These are phyloP conservation scores for Elsinoe batatas DNA, from an alignment of 2,329 filamentous ascomycete species.

Conservation along the genomic window DNA sequence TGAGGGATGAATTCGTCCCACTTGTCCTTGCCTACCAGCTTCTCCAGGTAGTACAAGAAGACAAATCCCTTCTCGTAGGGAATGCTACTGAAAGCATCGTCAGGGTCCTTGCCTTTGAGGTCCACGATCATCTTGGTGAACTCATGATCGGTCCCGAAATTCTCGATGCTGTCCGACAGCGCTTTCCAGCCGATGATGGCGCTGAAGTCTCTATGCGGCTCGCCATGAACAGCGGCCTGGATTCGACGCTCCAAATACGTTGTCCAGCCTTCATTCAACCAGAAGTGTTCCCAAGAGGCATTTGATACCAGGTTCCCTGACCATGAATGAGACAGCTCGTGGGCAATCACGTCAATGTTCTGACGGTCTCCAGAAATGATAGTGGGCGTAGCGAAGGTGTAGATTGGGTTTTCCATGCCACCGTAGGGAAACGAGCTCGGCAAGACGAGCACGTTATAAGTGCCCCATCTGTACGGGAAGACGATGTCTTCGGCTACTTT, in stretches of 20 bases:
- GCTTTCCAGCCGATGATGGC: slow-evolving; percentile 94
- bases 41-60: slow-evolving; percentile 85
- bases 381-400: slow-evolving; percentile 89
- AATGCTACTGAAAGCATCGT: slow-evolving; percentile 86
- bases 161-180: slow-evolving; percentile 67
- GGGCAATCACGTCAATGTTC: slow-evolving; percentile 93
- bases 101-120: slow-evolving; percentile 83
- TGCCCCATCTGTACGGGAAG: slow-evolving; percentile 85
- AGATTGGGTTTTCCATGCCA: slow-evolving; percentile 69
- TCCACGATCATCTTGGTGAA: slow-evolving; percentile 87
- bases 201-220: slow-evolving; percentile 81
- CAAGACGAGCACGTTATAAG: slow-evolving; percentile 87
- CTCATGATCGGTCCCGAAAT: slow-evolving; percentile 73
- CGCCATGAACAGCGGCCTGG: slow-evolving; percentile 65
- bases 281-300: slow-evolving; percentile 72
- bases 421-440: slow-evolving; percentile 87
- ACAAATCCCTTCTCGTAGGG: slow-evolving; percentile 97
- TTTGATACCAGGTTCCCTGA: slow-evolving; percentile 77
- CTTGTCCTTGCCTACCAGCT: slow-evolving; percentile 69
- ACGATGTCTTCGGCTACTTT: slow-evolving; percentile 70
- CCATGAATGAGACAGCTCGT: slow-evolving; percentile 70
- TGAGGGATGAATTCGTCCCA: slow-evolving; percentile 95
- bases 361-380: slow-evolving; percentile 75
- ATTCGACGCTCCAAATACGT: slow-evolving; percentile 87
- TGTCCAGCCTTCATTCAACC: slow-evolving; percentile 75